Percentiles rank a stretch among this genome's conserved stretches.
These are phyloP conservation scores for Penicillium silybi DNA, from an alignment of 495 filamentous ascomycete species.

Conservation along the genomic window DNA sequence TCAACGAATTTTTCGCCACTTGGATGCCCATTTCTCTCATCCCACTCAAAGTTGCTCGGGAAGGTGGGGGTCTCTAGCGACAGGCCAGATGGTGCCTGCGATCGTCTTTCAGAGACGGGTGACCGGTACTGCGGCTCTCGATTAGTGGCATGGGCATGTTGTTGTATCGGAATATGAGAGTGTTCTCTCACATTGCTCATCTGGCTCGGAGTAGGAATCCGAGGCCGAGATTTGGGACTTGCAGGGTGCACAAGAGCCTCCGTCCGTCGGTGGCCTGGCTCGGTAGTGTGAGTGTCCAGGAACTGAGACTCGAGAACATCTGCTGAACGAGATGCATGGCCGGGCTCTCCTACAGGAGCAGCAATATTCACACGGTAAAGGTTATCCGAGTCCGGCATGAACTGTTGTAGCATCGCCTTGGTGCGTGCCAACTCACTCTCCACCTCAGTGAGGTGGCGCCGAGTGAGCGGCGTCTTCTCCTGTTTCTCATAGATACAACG, in stretches of 20 bases:
- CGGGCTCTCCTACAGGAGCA: background rate
- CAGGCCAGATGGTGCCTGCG: background rate
- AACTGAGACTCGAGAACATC: background rate
- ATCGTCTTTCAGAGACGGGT: background rate
- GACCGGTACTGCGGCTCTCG: background rate
- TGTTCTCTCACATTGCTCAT: background rate
- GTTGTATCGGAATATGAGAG: background rate
- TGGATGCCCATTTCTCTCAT: constrained; percentile 7
- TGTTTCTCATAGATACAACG: constrained; percentile 13
- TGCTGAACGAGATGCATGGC: background rate
- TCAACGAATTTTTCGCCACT: constrained; percentile 12
- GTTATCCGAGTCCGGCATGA: background rate
- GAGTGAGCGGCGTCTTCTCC: constrained; percentile 10
- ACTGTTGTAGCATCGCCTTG: constrained; percentile 6
- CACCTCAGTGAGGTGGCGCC: constrained; percentile 9
- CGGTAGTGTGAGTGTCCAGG: background rate
- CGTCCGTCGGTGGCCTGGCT: background rate
- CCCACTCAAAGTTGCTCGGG: constrained; percentile 14
- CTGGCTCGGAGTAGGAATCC: background rate
- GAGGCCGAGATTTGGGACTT: background rate
- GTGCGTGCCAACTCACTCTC: constrained; percentile 15
- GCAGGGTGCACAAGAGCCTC: background rate
- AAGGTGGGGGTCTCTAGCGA: constrained; percentile 9
- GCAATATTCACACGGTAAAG: background rate
- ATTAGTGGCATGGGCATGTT: background rate